Conservation (phyloP, 2,329 filamentous ascomycete genomes). For the Gaeumannomyces tritici region DNA sequence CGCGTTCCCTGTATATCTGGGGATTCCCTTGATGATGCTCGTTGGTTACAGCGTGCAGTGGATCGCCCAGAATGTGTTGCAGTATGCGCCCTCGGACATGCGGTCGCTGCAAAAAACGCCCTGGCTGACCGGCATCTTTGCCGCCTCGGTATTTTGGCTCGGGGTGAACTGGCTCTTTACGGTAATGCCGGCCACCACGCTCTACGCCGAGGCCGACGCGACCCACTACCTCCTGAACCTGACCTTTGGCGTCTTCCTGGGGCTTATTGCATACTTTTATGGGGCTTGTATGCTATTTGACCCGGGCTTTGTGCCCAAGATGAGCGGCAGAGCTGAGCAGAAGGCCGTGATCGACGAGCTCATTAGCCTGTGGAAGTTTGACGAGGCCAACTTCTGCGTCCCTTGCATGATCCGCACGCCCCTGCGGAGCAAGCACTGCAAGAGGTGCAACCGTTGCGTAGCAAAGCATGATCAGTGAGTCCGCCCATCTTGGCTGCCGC, state of each 20-base stretch:
- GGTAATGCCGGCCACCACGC: slow-evolving; percentile 47
- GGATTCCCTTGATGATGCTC: slow-evolving; percentile 60
- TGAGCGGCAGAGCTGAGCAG: slow-evolving; percentile 81
- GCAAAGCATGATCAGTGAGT: slow-evolving; percentile 89
- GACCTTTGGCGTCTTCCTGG: slow-evolving; percentile 55
- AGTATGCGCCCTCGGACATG: slow-evolving; percentile 81
- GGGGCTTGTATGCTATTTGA: slow-evolving; percentile 76
- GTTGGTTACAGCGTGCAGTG: slow-evolving; percentile 65
- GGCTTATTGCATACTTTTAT: slow-evolving; percentile 77
- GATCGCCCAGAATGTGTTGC: slow-evolving; percentile 66
- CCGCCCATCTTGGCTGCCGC: not conserved
- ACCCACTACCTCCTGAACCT: slow-evolving; percentile 68
- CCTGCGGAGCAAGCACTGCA: slow-evolving; percentile 91
- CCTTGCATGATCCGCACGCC: slow-evolving; percentile 91
- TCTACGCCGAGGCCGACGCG: slow-evolving; percentile 37
- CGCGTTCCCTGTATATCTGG: slow-evolving; percentile 62
- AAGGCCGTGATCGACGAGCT: slow-evolving; percentile 83
- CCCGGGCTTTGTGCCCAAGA: slow-evolving; percentile 87
- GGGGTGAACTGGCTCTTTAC: slow-evolving; percentile 66
- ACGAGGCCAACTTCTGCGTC: slow-evolving; percentile 89
- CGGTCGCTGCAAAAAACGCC: slow-evolving; percentile 85
- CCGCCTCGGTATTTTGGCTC: slow-evolving; percentile 73
- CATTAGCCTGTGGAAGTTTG: slow-evolving; percentile 76
- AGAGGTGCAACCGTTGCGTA: slow-evolving; percentile 81
- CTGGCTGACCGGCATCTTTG: slow-evolving; percentile 89